Base-by-base conservation (phyloP, 2,329 filamentous ascomycete genomes). In the Aspergillus caelatus region DNA sequence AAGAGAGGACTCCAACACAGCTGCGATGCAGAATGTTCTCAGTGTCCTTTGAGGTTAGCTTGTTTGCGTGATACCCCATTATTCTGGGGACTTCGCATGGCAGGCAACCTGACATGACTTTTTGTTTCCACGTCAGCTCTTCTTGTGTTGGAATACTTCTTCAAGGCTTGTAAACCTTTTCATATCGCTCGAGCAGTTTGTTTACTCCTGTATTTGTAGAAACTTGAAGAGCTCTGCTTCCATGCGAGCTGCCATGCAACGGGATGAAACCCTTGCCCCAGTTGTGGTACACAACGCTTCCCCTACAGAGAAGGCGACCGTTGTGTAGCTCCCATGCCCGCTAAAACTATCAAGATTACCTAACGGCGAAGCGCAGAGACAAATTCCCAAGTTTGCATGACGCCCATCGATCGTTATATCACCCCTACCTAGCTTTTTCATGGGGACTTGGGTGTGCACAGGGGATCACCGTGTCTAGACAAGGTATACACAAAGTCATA, bases 11-110 rank as follows among this genome's bases (percentile, higher is more conserved):
- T 90, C 89, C 32, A 87, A 88, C 65, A 93, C 87, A 67, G 86
- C 90, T 26, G 93, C 91, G 0, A 91, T 97, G 71, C 93, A 96
- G 81, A 88, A 90, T 74, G 91, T 95, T 57, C 81, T 97, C 73
- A 89, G 88, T 70, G 84, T 86, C 57, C 75, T 94, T 67, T 88
- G 72, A 75, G 19, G 57, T 46, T 45, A 28, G 30, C 21, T 32
- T 45, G n/a, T 34, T 28, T 34, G 28, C 21, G 43, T 23, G 12
- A 16, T 19, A 26, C 28, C 32, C 32, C 55, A 46, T 43, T 21
- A 9, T 46, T 23, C 21, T 23, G 1, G 23, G 11, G 23, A 48
- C 21, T 28, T 26, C 12, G 45, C 11, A 36, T 34, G 43, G 30
- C n/a, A 32, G 14, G 14, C 28, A 58, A 12, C n/a, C 36, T 11